Conservation (phyloP, 2,329 filamentous ascomycete species). For the Colletotrichum viniferum region DNA sequence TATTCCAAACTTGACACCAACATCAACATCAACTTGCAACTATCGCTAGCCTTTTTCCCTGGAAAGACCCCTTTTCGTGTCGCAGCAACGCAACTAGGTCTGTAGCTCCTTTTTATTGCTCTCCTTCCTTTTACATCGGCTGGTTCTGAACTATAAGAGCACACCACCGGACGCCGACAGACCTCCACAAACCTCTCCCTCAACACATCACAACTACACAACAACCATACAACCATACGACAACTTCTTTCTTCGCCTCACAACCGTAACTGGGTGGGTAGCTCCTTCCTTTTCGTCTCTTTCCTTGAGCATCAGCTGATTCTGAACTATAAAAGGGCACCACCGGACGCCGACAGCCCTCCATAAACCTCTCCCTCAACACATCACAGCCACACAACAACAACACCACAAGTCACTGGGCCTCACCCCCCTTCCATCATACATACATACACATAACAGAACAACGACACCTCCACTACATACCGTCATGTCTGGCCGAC, state of each 20-base stretch:
- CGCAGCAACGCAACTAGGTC: neutral
- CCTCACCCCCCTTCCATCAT: neutral
- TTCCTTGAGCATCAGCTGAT: neutral
- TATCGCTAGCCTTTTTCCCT: neutral
- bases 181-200: neutral
- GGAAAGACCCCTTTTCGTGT: fast-evolving
- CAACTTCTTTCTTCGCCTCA: neutral
- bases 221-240: neutral
- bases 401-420: neutral
- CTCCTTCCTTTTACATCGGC: neutral
- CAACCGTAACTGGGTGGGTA: neutral
- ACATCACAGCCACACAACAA: neutral
- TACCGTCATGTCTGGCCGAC: neutral
- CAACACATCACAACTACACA: neutral
- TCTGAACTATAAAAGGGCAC: neutral
- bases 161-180: neutral
- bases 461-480: neutral
- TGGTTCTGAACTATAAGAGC: neutral
- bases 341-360: neutral
- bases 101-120: fast-evolving
- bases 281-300: neutral
- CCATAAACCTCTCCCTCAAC: neutral
- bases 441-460: neutral
- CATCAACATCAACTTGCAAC: neutral
- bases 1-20: neutral